Percentiles rank a stretch among this genome's conserved stretches.
phyloP scores from a whole-genome alignment of 768 basidiomycete species.

The Suillus fuscotomentosus region DNA sequence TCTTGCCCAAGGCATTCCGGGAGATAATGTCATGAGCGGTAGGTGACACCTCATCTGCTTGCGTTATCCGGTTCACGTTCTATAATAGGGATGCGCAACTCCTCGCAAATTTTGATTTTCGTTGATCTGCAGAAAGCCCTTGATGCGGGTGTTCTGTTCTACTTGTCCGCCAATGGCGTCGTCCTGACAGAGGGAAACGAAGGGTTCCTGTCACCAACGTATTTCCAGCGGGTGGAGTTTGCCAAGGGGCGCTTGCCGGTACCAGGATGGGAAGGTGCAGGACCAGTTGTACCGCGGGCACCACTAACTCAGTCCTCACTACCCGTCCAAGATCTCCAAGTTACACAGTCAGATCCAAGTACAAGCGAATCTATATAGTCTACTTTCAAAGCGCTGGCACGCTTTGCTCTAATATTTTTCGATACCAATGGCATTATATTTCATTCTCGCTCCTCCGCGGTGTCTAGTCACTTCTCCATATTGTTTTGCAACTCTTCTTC shows the following conservation, averaged over 20 bases:
- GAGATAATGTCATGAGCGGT: constrained; percentile 76
- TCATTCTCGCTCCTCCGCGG: background rate
- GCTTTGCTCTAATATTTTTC: background rate
- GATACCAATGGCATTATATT: background rate
- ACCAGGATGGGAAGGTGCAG: constrained; percentile 22
- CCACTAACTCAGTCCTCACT: background rate
- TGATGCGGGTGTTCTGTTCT: constrained; percentile 68
- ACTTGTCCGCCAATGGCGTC: constrained; percentile 84
- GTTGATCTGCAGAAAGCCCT: constrained; percentile 73
- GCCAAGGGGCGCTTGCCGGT: constrained; percentile 17
- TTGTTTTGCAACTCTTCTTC: constrained; percentile 1
- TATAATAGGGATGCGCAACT: constrained; percentile 72
- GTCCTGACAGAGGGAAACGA: constrained; percentile 78
- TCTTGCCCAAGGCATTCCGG: constrained; percentile 75
- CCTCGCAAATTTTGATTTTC: constrained; percentile 79
- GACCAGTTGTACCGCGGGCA: background rate
- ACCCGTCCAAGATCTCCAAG: background rate
- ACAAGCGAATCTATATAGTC: background rate
- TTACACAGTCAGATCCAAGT: background rate
- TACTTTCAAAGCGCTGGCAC: background rate
- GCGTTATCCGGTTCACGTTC: background rate
- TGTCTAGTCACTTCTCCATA: background rate
- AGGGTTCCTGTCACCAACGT: constrained; percentile 60
- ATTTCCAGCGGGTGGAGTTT: constrained; percentile 70
- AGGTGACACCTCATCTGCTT: constrained; percentile 21